These are phyloP conservation scores for Eimeria acervulina DNA, from an alignment of 169 alveolate genomes.

Conservation along the genomic window DNA sequence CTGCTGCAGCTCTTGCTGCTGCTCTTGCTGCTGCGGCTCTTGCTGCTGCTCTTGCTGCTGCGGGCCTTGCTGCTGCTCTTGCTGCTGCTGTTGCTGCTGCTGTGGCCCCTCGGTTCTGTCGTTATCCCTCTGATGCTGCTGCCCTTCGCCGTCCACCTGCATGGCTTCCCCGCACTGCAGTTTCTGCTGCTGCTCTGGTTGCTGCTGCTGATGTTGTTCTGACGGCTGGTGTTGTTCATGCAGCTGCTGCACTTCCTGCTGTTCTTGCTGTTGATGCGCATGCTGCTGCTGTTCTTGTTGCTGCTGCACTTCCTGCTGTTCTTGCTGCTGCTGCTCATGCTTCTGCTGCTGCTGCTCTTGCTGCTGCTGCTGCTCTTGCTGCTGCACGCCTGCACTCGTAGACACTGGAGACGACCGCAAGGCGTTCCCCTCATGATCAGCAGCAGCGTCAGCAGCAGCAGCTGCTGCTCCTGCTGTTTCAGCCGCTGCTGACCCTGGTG, in stretches of 20 bases:
- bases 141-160: neutral
- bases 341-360: neutral
- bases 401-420: neutral
- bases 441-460: neutral
- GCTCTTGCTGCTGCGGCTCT: neutral
- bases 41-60: too few relatives aligned
- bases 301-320: too few relatives aligned
- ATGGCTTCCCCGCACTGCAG: too few relatives aligned
- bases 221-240: neutral
- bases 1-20: neutral
- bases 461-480: constrained; percentile 5
- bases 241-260: neutral
- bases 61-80: neutral
- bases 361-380: neutral
- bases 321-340: neutral
- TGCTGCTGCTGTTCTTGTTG: constrained; percentile 30
- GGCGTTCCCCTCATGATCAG: too few relatives aligned
- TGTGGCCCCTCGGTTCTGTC: neutral
- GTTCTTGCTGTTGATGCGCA: neutral
- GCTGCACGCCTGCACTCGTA: neutral
- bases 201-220: too few relatives aligned
- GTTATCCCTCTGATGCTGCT: constrained; percentile 1
- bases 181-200: too few relatives aligned
- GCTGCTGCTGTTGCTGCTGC: constrained; percentile 10
- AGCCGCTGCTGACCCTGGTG: neutral